These are phyloP conservation scores for Magnolia kwangsiensis DNA, from an alignment of 164 flowering plant genomes.

Conservation along the genomic window DNA sequence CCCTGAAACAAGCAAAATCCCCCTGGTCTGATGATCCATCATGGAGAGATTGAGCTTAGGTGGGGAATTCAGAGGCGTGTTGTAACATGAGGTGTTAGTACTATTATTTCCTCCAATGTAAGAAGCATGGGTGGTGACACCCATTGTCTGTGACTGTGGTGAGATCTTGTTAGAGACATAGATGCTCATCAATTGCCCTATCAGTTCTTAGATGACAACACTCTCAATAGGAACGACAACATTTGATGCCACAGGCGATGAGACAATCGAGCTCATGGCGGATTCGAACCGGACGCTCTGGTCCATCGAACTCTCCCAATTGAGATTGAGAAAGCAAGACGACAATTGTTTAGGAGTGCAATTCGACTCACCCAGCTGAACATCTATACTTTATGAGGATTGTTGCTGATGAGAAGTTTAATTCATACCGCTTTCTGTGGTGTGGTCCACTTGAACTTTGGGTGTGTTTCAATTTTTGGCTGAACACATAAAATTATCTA, in stretches of 20 bases:
- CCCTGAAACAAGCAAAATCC: slow-evolving; percentile 25
- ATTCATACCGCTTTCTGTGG: too few relatives aligned
- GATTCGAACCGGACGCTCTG: slow-evolving; percentile 44
- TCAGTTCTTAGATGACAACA: slow-evolving; percentile 46
- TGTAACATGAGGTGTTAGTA: slow-evolving; percentile 44
- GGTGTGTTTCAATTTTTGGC: too few relatives aligned
- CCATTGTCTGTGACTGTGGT: slow-evolving; percentile 24
- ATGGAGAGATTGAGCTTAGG: slow-evolving; percentile 51
- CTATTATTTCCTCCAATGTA: slow-evolving; percentile 25
- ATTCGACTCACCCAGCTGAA: slow-evolving; percentile 27
- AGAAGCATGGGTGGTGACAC: slow-evolving; percentile 16
- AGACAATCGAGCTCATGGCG: slow-evolving; percentile 54
- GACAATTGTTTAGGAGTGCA: slow-evolving; percentile 29
- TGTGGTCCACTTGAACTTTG: too few relatives aligned
- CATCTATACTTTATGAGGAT: slow-evolving; percentile 28
- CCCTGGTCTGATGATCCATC: slow-evolving; percentile 35
- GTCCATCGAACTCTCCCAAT: slow-evolving; percentile 53
- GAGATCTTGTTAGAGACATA: slow-evolving; percentile 55
- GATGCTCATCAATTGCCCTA: slow-evolving; percentile 58
- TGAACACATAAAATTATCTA: too few relatives aligned
- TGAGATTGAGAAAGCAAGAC: slow-evolving; percentile 35
- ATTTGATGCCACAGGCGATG: slow-evolving; percentile 49
- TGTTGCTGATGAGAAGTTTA: slow-evolving; percentile 14
- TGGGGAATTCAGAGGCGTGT: slow-evolving; percentile 67
- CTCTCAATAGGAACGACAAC: slow-evolving; percentile 30